Base-by-base conservation (phyloP, 2,329 filamentous ascomycete species). In the Lachnellula occidentalis region DNA sequence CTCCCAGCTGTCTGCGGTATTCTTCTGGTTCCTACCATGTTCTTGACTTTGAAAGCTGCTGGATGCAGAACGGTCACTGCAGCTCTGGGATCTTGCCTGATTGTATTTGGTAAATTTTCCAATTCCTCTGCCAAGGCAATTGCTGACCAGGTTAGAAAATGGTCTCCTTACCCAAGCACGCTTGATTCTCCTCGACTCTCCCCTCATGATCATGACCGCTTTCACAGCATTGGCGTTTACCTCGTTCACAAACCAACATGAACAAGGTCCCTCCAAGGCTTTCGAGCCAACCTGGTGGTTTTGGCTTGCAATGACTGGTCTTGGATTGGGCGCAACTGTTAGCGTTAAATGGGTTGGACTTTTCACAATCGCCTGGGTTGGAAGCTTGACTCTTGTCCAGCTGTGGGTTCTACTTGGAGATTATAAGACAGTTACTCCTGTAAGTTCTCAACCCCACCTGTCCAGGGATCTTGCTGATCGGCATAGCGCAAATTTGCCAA, bases 341-440 rank as follows among this genome's bases (percentile, higher is more conserved):
- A 97, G 92, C 75, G 92, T 97, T 67, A 99, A 99, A 77, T 99
- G 94, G 94, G 94, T 99, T 68, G 94, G 94, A 49, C 79, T 99
- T 50, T 97, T 99, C 78, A 99, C 94, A 60, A 96, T 96, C 71
- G 94, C 92, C 48, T 99, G 94, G 94, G 90, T 99, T 63, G 94
- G 94, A 59, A 83, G 80, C 72, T 81, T 99, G 74, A 99, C 94
- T 37, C 72, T 92, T 45, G 71, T 99, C 45, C 94, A 99, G 76
- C 82, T 99, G 55, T 99, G 94, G 94, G 85, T 96, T 62, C 77
- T 99, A 53, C 86, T 96, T 41, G 94, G 92, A 60, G 94, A 99
- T 71, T 82, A 82, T 61, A 90, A 85, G 73, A 92, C 86, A 52
- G 91, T 97, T 50, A 90, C 90, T 51, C 79, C 90, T 60, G 82